These are phyloP conservation scores for Neotropicomus parvogracilis DNA, from an alignment of 1,284 basidiomycete species.

Conservation along the genomic window DNA sequence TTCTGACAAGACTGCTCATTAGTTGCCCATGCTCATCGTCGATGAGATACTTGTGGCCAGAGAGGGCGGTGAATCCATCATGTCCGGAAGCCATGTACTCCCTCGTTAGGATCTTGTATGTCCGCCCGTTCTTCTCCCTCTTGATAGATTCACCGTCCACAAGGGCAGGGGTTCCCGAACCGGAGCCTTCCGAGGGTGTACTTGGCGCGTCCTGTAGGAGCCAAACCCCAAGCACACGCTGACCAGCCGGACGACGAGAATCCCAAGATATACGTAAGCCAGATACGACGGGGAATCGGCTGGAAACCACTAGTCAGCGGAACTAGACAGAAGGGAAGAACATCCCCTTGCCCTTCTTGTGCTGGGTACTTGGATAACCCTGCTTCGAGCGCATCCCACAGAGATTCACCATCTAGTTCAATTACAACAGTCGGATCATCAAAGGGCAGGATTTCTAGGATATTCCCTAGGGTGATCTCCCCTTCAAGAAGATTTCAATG, in stretches of 20 bases:
- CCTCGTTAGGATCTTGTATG: constrained; percentile 75
- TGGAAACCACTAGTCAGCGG: constrained; percentile 30
- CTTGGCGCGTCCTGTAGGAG: constrained; percentile 49
- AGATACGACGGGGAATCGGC: constrained; percentile 85
- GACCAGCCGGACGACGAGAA: constrained; percentile 65
- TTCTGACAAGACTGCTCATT: constrained; percentile 79
- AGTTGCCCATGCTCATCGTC: constrained; percentile 84
- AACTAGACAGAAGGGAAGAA: background rate
- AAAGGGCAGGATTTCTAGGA: constrained; percentile 86
- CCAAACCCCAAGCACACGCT: constrained; percentile 72
- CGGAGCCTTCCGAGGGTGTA: constrained; percentile 36
- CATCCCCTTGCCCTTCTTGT: constrained; percentile 72
- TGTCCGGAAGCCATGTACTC: constrained; percentile 77
- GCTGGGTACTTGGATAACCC: constrained; percentile 80
- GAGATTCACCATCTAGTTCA: constrained; percentile 75
- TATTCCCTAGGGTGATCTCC: constrained; percentile 75
- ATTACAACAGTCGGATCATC: constrained; percentile 83
- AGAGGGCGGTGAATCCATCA: constrained; percentile 77
- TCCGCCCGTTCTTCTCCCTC: constrained; percentile 51
- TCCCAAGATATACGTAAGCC: constrained; percentile 90
- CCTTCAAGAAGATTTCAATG: constrained; percentile 40
- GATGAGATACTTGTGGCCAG: constrained; percentile 66
- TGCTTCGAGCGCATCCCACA: constrained; percentile 82
- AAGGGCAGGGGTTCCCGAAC: constrained; percentile 39
- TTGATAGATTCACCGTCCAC: constrained; percentile 53